Conservation (phyloP, 352 stramenopile species). For the Phytopythium cucurbitacearum region DNA sequence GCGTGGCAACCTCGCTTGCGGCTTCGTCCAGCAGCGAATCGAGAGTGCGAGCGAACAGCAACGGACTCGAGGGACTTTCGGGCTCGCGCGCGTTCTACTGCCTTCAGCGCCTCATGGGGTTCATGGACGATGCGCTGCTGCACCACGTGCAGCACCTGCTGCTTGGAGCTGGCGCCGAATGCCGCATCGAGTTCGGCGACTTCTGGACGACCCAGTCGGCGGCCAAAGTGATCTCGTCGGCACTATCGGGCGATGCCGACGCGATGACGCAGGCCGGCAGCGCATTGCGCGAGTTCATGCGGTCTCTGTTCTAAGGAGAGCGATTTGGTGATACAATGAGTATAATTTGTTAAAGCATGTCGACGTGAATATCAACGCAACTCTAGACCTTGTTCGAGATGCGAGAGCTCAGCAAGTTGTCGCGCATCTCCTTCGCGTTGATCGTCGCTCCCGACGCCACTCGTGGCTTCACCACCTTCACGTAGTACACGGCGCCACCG, state of each 20-base stretch:
- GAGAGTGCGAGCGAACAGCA: slow-evolving; percentile 1
- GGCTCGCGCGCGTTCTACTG: slow-evolving; percentile 56
- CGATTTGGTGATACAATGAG: too few species aligned
- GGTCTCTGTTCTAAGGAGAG: too few species aligned
- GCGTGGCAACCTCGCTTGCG: not conserved
- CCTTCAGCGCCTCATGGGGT: slow-evolving; percentile 54
- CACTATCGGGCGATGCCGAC: too few species aligned
- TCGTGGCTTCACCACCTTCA: slow-evolving; percentile 29
- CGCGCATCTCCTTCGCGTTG: slow-evolving; percentile 32
- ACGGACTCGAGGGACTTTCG: slow-evolving; percentile 14
- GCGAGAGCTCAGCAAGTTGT: slow-evolving; percentile 33
- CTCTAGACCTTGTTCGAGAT: slow-evolving; percentile 18
- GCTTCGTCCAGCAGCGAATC: not conserved
- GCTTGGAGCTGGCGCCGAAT: slow-evolving; percentile 51
- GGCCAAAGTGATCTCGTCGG: slow-evolving; percentile 1
- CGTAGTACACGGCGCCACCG: slow-evolving; percentile 39
- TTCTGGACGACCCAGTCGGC: slow-evolving; percentile 49
- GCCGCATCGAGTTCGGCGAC: slow-evolving; percentile 42
- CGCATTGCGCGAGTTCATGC: too few species aligned
- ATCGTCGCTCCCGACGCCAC: slow-evolving; percentile 15
- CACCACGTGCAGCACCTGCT: slow-evolving; percentile 53
- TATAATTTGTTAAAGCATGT: too few species aligned
- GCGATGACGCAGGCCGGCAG: too few species aligned
- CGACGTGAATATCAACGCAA: too few species aligned
- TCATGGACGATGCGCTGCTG: slow-evolving; percentile 53